Evolutionary conservation across 2,329 filamentous ascomycete species (phyloP).

Genomic region (Chaetoscypha palmicola): DNA sequence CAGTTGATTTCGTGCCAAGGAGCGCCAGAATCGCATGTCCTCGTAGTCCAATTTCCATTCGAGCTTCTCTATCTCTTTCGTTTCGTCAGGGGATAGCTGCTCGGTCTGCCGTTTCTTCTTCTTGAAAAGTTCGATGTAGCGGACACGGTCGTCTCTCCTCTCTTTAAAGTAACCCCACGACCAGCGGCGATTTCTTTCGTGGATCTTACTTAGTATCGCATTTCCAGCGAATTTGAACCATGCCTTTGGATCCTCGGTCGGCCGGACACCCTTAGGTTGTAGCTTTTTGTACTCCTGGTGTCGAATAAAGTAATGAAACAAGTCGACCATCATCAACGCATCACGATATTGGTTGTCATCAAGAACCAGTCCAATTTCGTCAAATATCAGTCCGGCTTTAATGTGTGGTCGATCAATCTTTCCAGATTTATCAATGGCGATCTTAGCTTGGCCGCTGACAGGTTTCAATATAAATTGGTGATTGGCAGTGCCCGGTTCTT

Average conservation of each 20-base stretch:
- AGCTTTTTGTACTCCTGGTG: slow-evolving; percentile 95
- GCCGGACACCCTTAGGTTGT: slow-evolving; percentile 72
- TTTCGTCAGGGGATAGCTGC: slow-evolving; percentile 60
- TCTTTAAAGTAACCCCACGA: slow-evolving; percentile 95
- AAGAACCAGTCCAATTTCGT: slow-evolving; percentile 95
- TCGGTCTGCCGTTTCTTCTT: slow-evolving; percentile 71
- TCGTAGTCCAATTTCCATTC: slow-evolving; percentile 90
- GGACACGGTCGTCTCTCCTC: slow-evolving; percentile 77
- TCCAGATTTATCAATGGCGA: slow-evolving; percentile 91
- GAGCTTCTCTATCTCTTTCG: slow-evolving; percentile 63
- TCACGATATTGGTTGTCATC: slow-evolving; percentile 98
- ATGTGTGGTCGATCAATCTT: slow-evolving; percentile 72
- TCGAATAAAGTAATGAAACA: slow-evolving; percentile 97
- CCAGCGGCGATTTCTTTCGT: slow-evolving; percentile 87
- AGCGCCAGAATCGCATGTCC: slow-evolving; percentile 95
- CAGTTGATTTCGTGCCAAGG: slow-evolving; percentile 84
- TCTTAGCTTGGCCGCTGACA: slow-evolving; percentile 87
- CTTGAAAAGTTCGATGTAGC: slow-evolving; percentile 93
- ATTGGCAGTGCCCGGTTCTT: slow-evolving; percentile 44
- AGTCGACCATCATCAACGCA: slow-evolving; percentile 92
- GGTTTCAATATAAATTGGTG: slow-evolving; percentile 96
- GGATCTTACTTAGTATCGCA: slow-evolving; percentile 86
- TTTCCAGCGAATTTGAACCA: slow-evolving; percentile 91
- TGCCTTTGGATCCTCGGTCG: slow-evolving; percentile 83
- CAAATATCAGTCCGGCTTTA: slow-evolving; percentile 86